Evolutionary conservation across 352 stramenopile species (phyloP).

Genomic region (Globisporangium viniferum): DNA sequence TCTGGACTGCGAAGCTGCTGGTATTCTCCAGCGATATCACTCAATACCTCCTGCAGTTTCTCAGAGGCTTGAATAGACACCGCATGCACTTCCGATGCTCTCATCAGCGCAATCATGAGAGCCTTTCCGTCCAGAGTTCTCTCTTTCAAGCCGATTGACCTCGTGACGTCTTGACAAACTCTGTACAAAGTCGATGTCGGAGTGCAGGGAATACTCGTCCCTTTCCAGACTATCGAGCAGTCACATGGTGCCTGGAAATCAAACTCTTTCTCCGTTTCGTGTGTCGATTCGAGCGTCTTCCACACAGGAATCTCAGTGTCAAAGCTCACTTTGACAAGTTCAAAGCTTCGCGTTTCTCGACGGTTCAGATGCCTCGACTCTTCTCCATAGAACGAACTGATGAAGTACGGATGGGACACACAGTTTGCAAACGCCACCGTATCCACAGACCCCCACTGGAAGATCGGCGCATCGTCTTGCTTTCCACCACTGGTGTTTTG

Average conservation of each 20-base stretch:
- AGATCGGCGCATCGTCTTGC: conserved; percentile 28
- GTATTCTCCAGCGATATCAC: conserved; percentile 31
- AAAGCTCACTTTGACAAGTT: conserved; percentile 68
- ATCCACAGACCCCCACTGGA: conserved; percentile 50
- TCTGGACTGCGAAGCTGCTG: conserved; percentile 37
- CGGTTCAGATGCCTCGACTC: conserved; percentile 43
- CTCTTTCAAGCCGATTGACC: conserved; percentile 44
- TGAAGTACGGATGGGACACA: conserved; percentile 77
- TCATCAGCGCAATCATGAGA: conserved; percentile 34
- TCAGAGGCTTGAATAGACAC: conserved; percentile 21
- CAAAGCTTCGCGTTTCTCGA: conserved; percentile 53
- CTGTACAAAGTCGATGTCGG: conserved; percentile 24
- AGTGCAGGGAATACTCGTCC: conserved; percentile 25
- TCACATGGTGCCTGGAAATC: conserved; percentile 21
- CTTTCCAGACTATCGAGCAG: conserved; percentile 42
- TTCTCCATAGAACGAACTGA: conserved; percentile 63
- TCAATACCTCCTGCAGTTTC: conserved; percentile 21
- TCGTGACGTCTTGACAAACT: conserved; percentile 34
- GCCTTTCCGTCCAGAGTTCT: conserved; percentile 38
- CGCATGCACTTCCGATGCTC: conserved; percentile 19
- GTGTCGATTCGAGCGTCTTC: conserved; percentile 40
- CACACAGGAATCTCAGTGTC: conserved; percentile 63
- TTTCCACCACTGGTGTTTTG: conserved; percentile 21
- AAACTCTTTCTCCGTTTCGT: conserved; percentile 13
- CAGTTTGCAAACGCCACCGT: conserved; percentile 40